Evolutionary conservation across 129 eudicot genomes (phyloP).

Genomic region (Tagetes erecta): DNA sequence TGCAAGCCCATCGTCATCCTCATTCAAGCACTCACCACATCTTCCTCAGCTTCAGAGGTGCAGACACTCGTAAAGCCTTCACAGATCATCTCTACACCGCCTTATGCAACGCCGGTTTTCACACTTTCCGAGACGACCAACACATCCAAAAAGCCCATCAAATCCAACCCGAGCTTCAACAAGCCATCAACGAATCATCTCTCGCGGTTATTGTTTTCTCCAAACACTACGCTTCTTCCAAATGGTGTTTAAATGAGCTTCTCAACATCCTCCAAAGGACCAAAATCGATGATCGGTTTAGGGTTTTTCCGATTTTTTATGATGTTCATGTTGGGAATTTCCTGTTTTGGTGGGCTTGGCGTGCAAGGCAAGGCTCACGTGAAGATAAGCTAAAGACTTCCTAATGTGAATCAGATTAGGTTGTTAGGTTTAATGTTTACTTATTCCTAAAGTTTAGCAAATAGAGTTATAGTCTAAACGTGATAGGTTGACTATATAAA

Average conservation of each 20-base stretch:
- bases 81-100: conserved; percentile 39
- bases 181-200: conserved; percentile 23
- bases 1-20: background rate
- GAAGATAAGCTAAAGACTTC: too few relatives aligned
- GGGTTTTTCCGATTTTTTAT: conserved; percentile 33
- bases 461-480: too few relatives aligned
- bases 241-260: conserved; percentile 41
- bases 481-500: too few relatives aligned
- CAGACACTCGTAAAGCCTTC: conserved; percentile 32
- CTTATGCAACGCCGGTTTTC: conserved; percentile 30
- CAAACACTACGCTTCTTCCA: conserved; percentile 31
- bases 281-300: background rate
- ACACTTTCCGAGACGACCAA: conserved; percentile 34
- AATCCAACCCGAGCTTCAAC: conserved; percentile 16
- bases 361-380: too few relatives aligned
- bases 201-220: conserved; percentile 31
- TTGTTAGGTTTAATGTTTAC: too few relatives aligned
- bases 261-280: conserved; percentile 26
- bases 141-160: conserved; percentile 20
- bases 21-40: conserved; percentile 17
- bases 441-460: too few relatives aligned
- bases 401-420: too few relatives aligned
- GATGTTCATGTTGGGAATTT: conserved; percentile 11
- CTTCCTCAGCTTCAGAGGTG: conserved; percentile 31
- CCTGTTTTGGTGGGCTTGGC: too few relatives aligned